Base-by-base conservation (phyloP, 169 alveolate genomes). In the Eimeria mitis region DNA sequence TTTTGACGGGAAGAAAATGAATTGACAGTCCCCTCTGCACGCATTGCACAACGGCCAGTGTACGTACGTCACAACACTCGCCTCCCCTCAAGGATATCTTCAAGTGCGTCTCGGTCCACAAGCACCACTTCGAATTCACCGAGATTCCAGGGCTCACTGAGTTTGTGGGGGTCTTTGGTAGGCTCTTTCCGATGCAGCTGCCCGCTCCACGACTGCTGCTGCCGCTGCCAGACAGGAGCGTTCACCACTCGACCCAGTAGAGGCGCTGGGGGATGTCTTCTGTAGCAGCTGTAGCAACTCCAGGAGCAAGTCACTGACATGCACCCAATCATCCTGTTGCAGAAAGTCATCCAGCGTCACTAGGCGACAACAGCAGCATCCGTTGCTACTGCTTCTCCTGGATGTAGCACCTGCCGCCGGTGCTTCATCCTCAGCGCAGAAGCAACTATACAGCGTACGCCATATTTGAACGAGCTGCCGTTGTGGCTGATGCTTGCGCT, bases 211-310 rank as follows among this genome's bases (percentile, higher is more conserved):
- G 49, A 49, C 34, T 37, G 59, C 81, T 19, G 56, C 83, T 87
- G 92, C 44, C 44, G 78, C 79, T 23, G 13, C 65, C 63, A 87
- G 42, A 63, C 79, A 23, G 63, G 81, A 37, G 25, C 8, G 31
- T 16, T 47, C 91, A 37, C 70, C 61, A 63, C 65, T 25, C 8
- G 81, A 31, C 42, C 42, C 83, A 87, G 79, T 68, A 63, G 83
- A 40, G 31, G 54, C 92, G 34, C 63, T 34, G 63, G 65, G 2
- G 81, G 92, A 63, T 11, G 92, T 87, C 92, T 87, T 81, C 81
- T 87, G 92, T 56, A 87, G 65, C 83, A 87, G 63, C 65, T 87
- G 42, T 25, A 87, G 61, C 92, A 87, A 63, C 92, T 87, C 92
- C 81, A 87, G 37, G 49, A 87, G 61, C 63, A 87, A 87, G 63